These are phyloP conservation scores for Talaromyces sp. DNA, from an alignment of 2,329 filamentous ascomycete genomes.

Conservation along the genomic window DNA sequence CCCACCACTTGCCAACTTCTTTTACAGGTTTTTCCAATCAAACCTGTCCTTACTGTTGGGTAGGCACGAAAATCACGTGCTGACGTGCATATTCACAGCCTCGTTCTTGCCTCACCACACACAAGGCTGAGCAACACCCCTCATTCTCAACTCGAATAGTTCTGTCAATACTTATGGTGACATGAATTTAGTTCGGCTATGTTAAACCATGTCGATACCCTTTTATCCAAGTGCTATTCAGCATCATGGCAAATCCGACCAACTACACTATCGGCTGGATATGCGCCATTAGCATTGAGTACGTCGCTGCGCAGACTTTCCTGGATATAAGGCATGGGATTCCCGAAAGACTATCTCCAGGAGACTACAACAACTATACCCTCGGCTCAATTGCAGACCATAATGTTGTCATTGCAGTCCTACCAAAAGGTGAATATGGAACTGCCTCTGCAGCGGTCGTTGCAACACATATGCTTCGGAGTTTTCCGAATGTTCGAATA, in stretches of 20 bases:
- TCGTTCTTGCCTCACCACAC: background rate
- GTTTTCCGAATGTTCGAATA: conserved; percentile 29
- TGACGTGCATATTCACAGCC: background rate
- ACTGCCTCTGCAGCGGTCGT: conserved; percentile 28
- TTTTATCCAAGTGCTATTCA: background rate
- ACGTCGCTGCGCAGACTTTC: conserved; percentile 34
- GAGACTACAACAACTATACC: conserved; percentile 27
- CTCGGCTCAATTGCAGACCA: conserved; percentile 26
- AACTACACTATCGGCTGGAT: conserved; percentile 32
- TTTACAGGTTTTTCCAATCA: background rate
- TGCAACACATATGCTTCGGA: conserved; percentile 27
- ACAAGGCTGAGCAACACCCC: background rate
- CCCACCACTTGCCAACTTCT: background rate
- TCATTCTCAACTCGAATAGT: background rate
- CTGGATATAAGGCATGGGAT: conserved; percentile 37
- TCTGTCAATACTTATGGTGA: background rate
- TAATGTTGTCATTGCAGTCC: conserved; percentile 27
- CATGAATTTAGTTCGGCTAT: no score
- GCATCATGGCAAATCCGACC: background rate
- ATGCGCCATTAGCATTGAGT: conserved; percentile 36
- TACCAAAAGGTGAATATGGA: conserved; percentile 30
- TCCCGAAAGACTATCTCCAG: conserved; percentile 15
- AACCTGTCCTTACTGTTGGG: background rate
- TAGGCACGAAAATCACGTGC: background rate
- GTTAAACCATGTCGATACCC: background rate